Evolutionary conservation across 257 asterid genomes (phyloP).

Genomic region (Paraleonurus japonicus): DNA sequence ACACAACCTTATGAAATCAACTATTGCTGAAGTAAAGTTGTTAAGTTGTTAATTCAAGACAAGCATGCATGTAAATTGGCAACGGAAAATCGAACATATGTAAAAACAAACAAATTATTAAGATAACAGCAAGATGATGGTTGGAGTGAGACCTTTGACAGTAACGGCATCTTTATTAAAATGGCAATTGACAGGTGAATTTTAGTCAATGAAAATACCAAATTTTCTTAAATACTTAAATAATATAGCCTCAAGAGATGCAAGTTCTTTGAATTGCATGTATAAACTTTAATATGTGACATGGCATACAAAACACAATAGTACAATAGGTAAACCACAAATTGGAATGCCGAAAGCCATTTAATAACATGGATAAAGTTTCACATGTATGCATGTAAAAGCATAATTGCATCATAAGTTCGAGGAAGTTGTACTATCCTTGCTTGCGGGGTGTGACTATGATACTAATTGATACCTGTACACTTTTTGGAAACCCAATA

Average conservation of each 20-base stretch:
- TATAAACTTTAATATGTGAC: not conserved
- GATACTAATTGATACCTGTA: not conserved
- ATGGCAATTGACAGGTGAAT: not conserved
- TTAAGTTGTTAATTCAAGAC: not conserved
- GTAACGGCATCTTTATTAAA: not conserved
- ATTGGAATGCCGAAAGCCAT: not conserved
- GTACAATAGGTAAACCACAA: not conserved
- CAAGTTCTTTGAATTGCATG: not conserved
- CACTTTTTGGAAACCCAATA: not conserved
- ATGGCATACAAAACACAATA: not conserved
- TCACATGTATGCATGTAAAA: not conserved
- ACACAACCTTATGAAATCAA: conserved; percentile 5
- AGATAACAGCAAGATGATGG: conserved; percentile 7
- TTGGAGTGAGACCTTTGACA: not conserved
- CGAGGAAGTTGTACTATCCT: not conserved
- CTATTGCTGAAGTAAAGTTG: not conserved
- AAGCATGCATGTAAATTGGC: not conserved
- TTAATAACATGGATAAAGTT: not conserved
- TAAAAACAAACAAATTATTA: not conserved
- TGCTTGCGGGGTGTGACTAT: not conserved
- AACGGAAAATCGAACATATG: not conserved
- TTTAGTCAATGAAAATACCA: too few relatives aligned
- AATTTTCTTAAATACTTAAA: not conserved
- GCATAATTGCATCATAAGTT: not conserved
- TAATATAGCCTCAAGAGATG: not conserved